A percentile compares a stretch with the other conserved stretches of the same genome.
Evolutionary conservation across 1,284 basidiomycete species (phyloP).

Genomic region (Cutaneotrichosporon daszewskae): DNA sequence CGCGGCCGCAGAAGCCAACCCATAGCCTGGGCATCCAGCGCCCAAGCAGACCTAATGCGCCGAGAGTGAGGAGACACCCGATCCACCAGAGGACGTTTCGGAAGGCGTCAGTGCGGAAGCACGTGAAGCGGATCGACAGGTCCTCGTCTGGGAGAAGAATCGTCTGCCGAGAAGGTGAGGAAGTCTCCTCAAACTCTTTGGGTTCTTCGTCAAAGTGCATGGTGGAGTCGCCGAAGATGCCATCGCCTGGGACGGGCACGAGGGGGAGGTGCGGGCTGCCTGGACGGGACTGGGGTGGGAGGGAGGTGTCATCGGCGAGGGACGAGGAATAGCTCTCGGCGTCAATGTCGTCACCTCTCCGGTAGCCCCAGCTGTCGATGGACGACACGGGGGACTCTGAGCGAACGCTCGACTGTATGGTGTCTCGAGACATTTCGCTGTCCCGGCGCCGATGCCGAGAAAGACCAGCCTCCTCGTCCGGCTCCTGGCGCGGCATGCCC

Average conservation of each 20-base stretch:
- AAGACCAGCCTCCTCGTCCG: conserved; percentile 16
- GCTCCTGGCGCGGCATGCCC: conserved; percentile 31
- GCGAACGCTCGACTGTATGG: conserved; percentile 13
- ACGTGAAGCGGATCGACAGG: conserved; percentile 76
- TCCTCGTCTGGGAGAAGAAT: conserved; percentile 90
- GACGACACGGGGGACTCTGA: conserved; percentile 25
- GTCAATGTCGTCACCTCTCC: conserved; percentile 35
- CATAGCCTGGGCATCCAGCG: conserved; percentile 90
- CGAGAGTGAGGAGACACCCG: conserved; percentile 65
- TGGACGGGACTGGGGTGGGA: conserved; percentile 45
- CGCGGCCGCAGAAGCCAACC: conserved; percentile 78
- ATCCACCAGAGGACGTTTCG: conserved; percentile 67
- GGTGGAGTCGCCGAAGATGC: conserved; percentile 42
- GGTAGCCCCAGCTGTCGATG: conserved; percentile 42
- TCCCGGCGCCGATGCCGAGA: conserved; percentile 6
- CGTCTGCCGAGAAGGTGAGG: conserved; percentile 58
- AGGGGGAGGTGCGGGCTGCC: conserved; percentile 42
- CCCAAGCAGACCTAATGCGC: conserved; percentile 73
- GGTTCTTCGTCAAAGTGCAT: conserved; percentile 22
- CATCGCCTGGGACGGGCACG: conserved; percentile 37
- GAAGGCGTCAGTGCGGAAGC: conserved; percentile 68
- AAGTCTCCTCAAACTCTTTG: conserved; percentile 36
- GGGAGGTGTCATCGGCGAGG: conserved; percentile 47
- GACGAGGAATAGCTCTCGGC: conserved; percentile 40
- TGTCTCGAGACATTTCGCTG: conserved; percentile 15